Conservation (phyloP, 495 filamentous ascomycete species). For the Hypoxylon cercidicola region DNA sequence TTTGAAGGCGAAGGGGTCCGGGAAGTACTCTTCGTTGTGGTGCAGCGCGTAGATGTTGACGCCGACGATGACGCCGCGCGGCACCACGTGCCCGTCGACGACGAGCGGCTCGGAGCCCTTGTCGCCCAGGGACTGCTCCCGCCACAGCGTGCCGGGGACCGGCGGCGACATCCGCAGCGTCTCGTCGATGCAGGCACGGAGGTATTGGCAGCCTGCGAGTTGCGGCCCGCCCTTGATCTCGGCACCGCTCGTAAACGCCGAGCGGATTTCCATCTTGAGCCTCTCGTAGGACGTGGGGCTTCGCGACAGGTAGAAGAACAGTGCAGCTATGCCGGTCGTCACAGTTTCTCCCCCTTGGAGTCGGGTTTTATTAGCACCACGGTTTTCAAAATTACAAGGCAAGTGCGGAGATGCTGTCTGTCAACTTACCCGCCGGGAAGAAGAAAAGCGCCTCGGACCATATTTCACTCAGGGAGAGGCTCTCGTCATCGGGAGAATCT, state of each 20-base stretch:
- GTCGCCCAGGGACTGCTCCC: too few relatives aligned
- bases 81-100: too few relatives aligned
- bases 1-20: too few relatives aligned
- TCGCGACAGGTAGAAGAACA: constrained; percentile 28
- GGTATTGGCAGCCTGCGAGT: constrained; percentile 59
- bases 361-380: neutral
- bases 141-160: constrained; percentile 56
- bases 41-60: too few relatives aligned
- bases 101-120: too few relatives aligned
- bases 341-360: constrained; percentile 17
- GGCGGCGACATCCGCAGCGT: constrained; percentile 66
- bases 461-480: constrained; percentile 8
- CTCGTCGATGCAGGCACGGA: constrained; percentile 65
- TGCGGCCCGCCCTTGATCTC: constrained; percentile 52
- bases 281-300: constrained; percentile 52
- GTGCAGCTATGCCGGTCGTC: constrained; percentile 5
- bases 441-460: constrained; percentile 33
- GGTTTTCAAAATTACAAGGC: neutral
- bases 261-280: constrained; percentile 52
- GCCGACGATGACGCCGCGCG: too few relatives aligned
- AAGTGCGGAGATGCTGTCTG: neutral
- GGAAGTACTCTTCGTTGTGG: too few relatives aligned
- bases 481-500: constrained; percentile 29
- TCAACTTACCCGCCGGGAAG: constrained; percentile 25
- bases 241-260: constrained; percentile 48